Conservation (phyloP, 129 eudicot species). For the Centrapalus pauciflorus region DNA sequence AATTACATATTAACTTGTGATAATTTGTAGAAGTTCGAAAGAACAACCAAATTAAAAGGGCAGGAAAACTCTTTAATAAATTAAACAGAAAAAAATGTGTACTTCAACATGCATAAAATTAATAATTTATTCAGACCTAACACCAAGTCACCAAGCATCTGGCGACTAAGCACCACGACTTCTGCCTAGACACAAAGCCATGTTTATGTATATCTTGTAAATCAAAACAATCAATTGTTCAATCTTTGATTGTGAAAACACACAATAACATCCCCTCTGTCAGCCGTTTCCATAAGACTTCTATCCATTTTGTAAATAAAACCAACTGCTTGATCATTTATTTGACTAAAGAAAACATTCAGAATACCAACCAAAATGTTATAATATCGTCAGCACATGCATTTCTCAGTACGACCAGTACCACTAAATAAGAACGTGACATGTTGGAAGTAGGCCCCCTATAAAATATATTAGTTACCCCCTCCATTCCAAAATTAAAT, state of each 20-base stretch:
- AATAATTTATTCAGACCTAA: background rate
- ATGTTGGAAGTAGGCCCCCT: background rate
- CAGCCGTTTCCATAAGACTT: background rate
- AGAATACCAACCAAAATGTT: background rate
- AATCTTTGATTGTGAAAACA: background rate
- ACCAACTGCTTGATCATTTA: background rate
- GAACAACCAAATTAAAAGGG: background rate
- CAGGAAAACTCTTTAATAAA: background rate
- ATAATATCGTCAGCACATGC: background rate
- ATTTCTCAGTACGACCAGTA: slow-evolving; percentile 16
- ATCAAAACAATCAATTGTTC: background rate
- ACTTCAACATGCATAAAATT: background rate
- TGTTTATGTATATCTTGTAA: background rate
- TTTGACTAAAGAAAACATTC: background rate
- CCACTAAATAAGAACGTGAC: slow-evolving; percentile 1
- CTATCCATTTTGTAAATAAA: background rate
- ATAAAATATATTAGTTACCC: background rate
- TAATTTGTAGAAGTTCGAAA: background rate
- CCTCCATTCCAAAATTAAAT: background rate
- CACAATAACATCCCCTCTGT: background rate
- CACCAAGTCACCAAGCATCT: background rate
- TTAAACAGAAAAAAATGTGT: background rate
- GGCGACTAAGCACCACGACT: background rate
- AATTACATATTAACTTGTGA: background rate
- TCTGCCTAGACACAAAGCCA: background rate